Percentiles rank a stretch among this genome's conserved stretches.
These are phyloP conservation scores for Pseudogymnoascus sp. DNA, from an alignment of 2,329 filamentous ascomycete genomes.

Conservation along the genomic window DNA sequence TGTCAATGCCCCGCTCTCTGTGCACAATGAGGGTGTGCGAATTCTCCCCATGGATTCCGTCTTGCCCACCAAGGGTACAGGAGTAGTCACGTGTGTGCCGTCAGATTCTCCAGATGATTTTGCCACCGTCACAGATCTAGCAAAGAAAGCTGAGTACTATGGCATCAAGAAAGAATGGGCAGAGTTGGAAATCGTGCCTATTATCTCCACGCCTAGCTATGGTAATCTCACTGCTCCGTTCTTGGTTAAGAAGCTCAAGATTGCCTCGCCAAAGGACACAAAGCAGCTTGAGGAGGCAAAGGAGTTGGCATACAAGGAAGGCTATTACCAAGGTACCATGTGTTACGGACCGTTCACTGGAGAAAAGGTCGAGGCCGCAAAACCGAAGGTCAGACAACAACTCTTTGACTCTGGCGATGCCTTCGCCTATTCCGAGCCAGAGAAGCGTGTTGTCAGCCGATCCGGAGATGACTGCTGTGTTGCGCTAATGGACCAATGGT, in stretches of 20 bases:
- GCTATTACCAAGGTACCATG: slow-evolving; percentile 92
- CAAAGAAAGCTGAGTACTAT: slow-evolving; percentile 95
- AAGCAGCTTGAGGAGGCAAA: slow-evolving; percentile 90
- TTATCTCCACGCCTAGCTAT: slow-evolving; percentile 83
- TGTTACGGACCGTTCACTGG: slow-evolving; percentile 82
- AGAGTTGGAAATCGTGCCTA: slow-evolving; percentile 78
- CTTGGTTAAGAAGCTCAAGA: slow-evolving; percentile 89
- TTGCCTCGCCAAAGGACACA: slow-evolving; percentile 89
- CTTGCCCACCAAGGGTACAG: slow-evolving; percentile 87
- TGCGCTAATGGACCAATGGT: slow-evolving; percentile 93
- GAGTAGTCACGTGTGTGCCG: slow-evolving; percentile 91
- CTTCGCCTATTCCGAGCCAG: slow-evolving; percentile 90
- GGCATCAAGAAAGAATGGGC: slow-evolving; percentile 96
- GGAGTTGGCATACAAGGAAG: slow-evolving; percentile 93
- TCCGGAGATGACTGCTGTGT: slow-evolving; percentile 92
- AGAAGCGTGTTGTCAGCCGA: slow-evolving; percentile 79
- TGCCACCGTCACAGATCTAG: slow-evolving; percentile 77
- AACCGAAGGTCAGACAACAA: slow-evolving; percentile 73
- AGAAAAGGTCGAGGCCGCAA: slow-evolving; percentile 76
- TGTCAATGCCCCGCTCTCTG: slow-evolving; percentile 79
- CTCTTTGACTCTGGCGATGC: slow-evolving; percentile 71
- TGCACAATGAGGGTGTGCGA: slow-evolving; percentile 74
- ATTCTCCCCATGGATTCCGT: slow-evolving; percentile 95
- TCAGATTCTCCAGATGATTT: slow-evolving; percentile 96
- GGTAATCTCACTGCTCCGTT: slow-evolving; percentile 77